Evolutionary conservation across 176 grass and related monocot genomes (phyloP).

Genomic region (Carex pumila): DNA sequence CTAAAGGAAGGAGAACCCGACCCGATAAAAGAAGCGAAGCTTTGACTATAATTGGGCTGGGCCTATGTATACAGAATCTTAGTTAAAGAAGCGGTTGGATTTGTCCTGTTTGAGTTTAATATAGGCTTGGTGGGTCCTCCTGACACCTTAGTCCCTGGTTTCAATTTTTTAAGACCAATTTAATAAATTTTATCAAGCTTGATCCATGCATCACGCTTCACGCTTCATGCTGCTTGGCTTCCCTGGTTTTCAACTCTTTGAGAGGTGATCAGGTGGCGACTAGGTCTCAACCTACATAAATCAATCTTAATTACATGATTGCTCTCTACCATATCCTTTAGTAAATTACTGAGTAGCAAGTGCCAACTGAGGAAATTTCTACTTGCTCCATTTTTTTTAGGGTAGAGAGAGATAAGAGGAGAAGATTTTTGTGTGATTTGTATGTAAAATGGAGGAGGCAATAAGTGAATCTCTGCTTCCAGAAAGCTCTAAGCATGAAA

Average conservation of each 20-base stretch:
- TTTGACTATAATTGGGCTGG: background rate
- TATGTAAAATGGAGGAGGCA: conserved; percentile 18
- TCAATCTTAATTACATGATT: background rate
- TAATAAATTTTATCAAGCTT: background rate
- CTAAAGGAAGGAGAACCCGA: background rate
- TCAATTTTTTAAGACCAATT: background rate
- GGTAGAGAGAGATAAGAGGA: background rate
- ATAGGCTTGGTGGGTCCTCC: background rate
- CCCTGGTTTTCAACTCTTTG: background rate
- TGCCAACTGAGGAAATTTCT: background rate
- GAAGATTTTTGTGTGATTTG: background rate
- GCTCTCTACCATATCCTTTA: background rate
- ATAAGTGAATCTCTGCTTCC: conserved; percentile 25
- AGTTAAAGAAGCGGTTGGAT: background rate
- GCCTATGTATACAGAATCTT: background rate
- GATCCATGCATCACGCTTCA: background rate
- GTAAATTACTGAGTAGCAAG: background rate
- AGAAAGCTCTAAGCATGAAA: background rate
- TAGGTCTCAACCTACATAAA: background rate
- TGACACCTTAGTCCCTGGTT: background rate
- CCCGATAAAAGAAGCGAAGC: background rate
- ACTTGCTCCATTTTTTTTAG: background rate
- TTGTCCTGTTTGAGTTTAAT: background rate
- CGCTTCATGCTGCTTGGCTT: background rate
- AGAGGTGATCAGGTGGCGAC: background rate